Evolutionary conservation across 345 rosid species (phyloP), one percentile per base, ranked within the genome.

Genomic region (Fremontodendron californicum): DNA sequence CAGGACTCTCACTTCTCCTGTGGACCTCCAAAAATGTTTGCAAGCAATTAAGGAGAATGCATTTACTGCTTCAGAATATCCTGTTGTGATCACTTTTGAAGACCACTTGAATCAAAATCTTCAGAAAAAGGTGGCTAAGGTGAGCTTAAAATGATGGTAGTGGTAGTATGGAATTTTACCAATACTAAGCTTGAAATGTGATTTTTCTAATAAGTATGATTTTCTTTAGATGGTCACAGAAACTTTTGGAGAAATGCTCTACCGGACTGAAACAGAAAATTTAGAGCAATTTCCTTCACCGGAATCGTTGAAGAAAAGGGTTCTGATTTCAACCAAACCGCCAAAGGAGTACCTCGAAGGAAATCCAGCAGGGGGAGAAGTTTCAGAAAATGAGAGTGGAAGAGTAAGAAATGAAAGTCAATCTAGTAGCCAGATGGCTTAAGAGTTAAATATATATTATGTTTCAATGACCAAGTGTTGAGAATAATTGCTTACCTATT

Each of bases 261-360:
- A 68, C 73, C 0, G 21, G 39, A 23, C 10, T 9, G 52, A 43
- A 67, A 13, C 52, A 11, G 87, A 88, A 55, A 49, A 81, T 11
- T 29, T 52, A 42, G 16, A 79, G 49, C 68, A 88, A 82, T 91
- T 94, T 76, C 93, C 93, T 70, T 89, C 97, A 31, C 97, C 97
- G 21, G 87, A 90, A 65, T 75, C 79, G 11, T 82, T 94, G 77
- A 91, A 86, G 88, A 85, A 23, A 21, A 90, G 52, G 81, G 77
- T 92, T 40, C 55, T 94, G 85, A 91, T 94, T 78, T 94, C 97
- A 42, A 94, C 98, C 27, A 92, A 91, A 75, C 97, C 98, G 27
- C 98, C 97, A 4, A 88, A 88, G 81, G 94, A 91, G 77, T 89
- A 88, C 81, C 89, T 85, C 16, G 89, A 86, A 68, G 68, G 66